These are phyloP conservation scores for Pythium phragmiticola DNA, from an alignment of 352 stramenopile genomes.

Conservation along the genomic window DNA sequence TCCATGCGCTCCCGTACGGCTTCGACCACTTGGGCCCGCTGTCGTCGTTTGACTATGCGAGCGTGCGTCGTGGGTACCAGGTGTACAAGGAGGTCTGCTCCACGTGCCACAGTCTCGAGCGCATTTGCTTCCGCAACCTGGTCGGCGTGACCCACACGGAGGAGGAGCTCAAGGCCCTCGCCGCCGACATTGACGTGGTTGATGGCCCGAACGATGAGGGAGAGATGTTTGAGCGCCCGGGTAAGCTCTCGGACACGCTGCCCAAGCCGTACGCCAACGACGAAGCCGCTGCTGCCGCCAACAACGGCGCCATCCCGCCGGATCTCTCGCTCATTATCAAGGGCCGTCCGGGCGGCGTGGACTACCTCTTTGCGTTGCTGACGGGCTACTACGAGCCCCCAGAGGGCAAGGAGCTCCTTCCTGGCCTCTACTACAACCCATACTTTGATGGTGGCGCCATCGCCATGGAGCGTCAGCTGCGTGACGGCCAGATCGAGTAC, in stretches of 20 bases:
- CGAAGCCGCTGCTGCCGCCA: slow-evolving; percentile 95
- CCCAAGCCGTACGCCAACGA: slow-evolving; percentile 98
- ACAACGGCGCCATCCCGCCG: slow-evolving; percentile 96
- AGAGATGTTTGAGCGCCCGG: slow-evolving; percentile 99
- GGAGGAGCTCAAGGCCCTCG: slow-evolving; percentile 89
- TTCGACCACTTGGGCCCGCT: slow-evolving; percentile 87
- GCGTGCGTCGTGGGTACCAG: slow-evolving; percentile 97
- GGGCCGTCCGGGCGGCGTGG: slow-evolving; percentile 91
- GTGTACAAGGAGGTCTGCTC: slow-evolving; percentile 99
- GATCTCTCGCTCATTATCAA: slow-evolving; percentile 99
- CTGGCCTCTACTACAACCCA: slow-evolving; percentile 97
- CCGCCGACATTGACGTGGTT: slow-evolving; percentile 94
- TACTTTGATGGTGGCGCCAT: slow-evolving; percentile 98
- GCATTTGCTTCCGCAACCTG: slow-evolving; percentile 97
- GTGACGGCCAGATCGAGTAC: slow-evolving; percentile 97
- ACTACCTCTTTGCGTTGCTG: slow-evolving; percentile 98
- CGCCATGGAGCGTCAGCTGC: slow-evolving; percentile 97
- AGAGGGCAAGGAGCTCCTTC: slow-evolving; percentile 84
- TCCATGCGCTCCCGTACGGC: slow-evolving; percentile 85
- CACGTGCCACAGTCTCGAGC: slow-evolving; percentile 96
- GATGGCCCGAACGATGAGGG: slow-evolving; percentile 98
- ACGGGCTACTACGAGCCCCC: slow-evolving; percentile 97
- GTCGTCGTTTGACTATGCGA: slow-evolving; percentile 90
- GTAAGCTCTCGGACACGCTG: slow-evolving; percentile 95
- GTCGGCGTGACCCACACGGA: slow-evolving; percentile 97